Percentiles rank a stretch among this genome's conserved stretches.
Evolutionary conservation across 805 yeast genomes (phyloP).

Genomic region (Sugiyamaella marilandica): DNA sequence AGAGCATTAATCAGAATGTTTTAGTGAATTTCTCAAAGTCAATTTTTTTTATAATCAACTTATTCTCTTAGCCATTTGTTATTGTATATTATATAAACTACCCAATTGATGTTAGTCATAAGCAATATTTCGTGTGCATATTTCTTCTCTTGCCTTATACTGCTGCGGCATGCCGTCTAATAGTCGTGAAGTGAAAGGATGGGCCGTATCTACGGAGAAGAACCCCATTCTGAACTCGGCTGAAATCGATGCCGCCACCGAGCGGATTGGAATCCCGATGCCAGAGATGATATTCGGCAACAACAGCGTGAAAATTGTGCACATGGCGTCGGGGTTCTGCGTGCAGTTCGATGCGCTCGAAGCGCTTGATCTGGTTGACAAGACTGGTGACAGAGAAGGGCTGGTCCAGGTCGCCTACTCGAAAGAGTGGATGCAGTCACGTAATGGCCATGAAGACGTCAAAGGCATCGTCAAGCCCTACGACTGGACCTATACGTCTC

Average conservation of each 20-base stretch:
- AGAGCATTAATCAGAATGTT: no score
- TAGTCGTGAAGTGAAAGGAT: conserved; percentile 46
- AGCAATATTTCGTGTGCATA: no score
- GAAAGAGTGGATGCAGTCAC: conserved; percentile 61
- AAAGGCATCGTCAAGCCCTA: conserved; percentile 70
- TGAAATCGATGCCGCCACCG: conserved; percentile 67
- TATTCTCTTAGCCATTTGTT: no score
- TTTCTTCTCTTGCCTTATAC: not conserved
- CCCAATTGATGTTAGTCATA: no score
- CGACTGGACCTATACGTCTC: conserved; percentile 94
- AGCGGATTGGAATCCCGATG: conserved; percentile 64
- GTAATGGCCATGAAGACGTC: conserved; percentile 40
- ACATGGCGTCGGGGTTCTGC: conserved; percentile 37
- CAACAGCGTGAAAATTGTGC: conserved; percentile 54
- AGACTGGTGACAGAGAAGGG: conserved; percentile 44
- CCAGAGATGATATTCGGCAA: conserved; percentile 98
- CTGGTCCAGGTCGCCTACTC: conserved; percentile 77
- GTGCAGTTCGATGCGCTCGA: conserved; percentile 72
- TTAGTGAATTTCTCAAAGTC: no score
- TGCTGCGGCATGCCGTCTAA: not conserved
- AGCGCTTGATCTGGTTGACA: conserved; percentile 59
- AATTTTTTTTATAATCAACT: no score
- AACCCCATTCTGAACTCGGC: conserved; percentile 69
- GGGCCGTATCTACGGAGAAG: conserved; percentile 71
- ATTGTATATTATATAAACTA: no score